These are phyloP conservation scores for Annulohypoxylon nitens DNA, from an alignment of 495 filamentous ascomycete species.

Conservation along the genomic window DNA sequence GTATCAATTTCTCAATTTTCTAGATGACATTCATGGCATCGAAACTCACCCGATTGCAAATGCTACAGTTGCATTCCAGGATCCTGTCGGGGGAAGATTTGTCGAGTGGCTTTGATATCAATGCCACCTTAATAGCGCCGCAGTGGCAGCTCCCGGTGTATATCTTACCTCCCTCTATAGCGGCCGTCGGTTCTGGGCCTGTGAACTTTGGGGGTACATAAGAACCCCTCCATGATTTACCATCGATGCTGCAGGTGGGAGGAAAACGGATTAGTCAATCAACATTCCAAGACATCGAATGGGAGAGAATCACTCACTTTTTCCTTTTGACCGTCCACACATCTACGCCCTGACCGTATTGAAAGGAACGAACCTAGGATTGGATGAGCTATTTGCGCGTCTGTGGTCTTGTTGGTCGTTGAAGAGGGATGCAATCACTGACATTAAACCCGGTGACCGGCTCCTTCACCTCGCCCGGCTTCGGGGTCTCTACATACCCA, in stretches of 20 bases:
- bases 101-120: slow-evolving; percentile 55
- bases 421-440: slow-evolving; percentile 11
- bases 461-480: slow-evolving; percentile 42
- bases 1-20: background rate
- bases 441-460: slow-evolving; percentile 47
- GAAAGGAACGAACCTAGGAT: slow-evolving; percentile 45
- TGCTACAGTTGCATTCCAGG: slow-evolving; percentile 61
- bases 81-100: slow-evolving; percentile 43
- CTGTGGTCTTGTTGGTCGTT: background rate
- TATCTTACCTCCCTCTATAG: slow-evolving; percentile 53
- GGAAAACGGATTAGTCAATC: background rate
- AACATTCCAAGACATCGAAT: background rate
- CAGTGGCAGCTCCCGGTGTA: slow-evolving; percentile 68
- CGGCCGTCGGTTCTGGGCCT: slow-evolving; percentile 56
- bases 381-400: slow-evolving; percentile 23
- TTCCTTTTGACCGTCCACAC: slow-evolving; percentile 50
- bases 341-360: slow-evolving; percentile 56
- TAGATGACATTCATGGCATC: background rate
- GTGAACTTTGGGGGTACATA: slow-evolving; percentile 54
- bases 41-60: slow-evolving; percentile 56
- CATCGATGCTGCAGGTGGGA: slow-evolving; percentile 54
- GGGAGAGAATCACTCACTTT: slow-evolving; percentile 43
- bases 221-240: slow-evolving; percentile 40
- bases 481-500: slow-evolving; percentile 29
- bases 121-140: slow-evolving; percentile 59